phyloP scores from a whole-genome alignment of 495 filamentous ascomycete species.

The Podospora didyma region DNA sequence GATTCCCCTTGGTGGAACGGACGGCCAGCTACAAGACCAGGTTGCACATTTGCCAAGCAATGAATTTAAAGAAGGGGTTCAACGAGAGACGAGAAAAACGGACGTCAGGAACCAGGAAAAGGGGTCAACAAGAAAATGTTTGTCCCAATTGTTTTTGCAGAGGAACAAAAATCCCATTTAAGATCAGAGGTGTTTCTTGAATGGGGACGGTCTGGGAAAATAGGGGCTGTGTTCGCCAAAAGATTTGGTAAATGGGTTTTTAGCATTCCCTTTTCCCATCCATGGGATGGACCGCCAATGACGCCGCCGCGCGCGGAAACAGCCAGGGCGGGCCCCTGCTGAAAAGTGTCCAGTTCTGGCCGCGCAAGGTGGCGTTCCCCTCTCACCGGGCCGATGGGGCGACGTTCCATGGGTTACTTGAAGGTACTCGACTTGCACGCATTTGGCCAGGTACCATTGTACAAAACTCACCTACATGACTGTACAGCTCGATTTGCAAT shows the following conservation, averaged over 20 bases:
- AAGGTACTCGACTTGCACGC: too few species aligned
- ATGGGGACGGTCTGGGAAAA: not conserved
- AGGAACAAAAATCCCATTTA: not conserved
- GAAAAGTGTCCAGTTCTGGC: constrained; percentile 6
- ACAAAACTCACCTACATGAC: too few species aligned
- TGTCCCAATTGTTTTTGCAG: not conserved
- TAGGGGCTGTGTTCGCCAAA: constrained; percentile 3
- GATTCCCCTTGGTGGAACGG: not conserved
- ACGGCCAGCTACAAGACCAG: not conserved
- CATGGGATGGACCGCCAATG: too few species aligned
- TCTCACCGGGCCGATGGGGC: not conserved
- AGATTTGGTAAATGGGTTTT: not conserved
- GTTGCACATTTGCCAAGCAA: constrained; percentile 4
- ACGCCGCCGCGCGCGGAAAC: too few species aligned
- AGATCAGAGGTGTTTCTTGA: not conserved
- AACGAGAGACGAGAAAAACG: constrained; percentile 7
- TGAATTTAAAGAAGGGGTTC: not conserved
- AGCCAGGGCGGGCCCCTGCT: constrained; percentile 4
- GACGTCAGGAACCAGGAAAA: not conserved
- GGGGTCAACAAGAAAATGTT: not conserved
- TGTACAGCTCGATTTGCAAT: too few species aligned
- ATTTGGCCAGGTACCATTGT: too few species aligned
- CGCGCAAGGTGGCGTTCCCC: not conserved
- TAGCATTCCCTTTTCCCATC: constrained; percentile 1
- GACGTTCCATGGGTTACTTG: not conserved